Evolutionary conservation across 805 yeast genomes (phyloP), one percentile per base, ranked within the genome.

Genomic region (Teunomyces cretensis): DNA sequence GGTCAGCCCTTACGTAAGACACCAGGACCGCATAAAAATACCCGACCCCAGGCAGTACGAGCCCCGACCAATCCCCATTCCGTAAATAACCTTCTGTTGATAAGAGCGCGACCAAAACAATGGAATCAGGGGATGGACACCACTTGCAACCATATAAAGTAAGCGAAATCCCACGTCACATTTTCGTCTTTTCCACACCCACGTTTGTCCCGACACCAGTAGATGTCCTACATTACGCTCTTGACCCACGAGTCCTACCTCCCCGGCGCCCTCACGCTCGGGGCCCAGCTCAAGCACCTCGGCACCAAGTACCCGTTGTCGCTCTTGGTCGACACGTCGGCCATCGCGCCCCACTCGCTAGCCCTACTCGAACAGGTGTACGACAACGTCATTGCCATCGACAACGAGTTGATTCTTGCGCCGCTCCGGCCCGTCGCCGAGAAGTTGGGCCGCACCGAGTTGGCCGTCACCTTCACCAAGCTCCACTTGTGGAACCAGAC

Each of bases 251-350:
- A 67, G 30, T 43, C 56, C 1, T 71, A 71, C 47, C 48, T 71
- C 9, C 70, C 75, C 0, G 76, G 76, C 4, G 60, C 66, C 2
- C 48, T 71, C 12, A 54, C 64, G 1, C 50, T 69, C 30, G 64
- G 57, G 6, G 42, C 55, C 22, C 56, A 69, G 4, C 44, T 69
- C 37, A 47, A 41, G 19, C 47, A 48, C 15, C 49, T 48, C 26
- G 36, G 53, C 7, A 53, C 65, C 17, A 37, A 44, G 26, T 41
- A 54, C 43, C 51, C 53, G 33, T n/a, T n/a, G 44, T 61, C 40
- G 55, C 51, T 61, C 16, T 51, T 62, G 51, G 43, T 57, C 35
- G 53, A 55, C 30, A 33, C 50, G 6, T 28, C 45, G 1, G 45
- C 53, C 2, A 40, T 61, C 9, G 40, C 56, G 11, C 28, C 41